phyloP scores from a whole-genome alignment of 1,284 basidiomycete genomes.

The Fistulinella cinereoalba region DNA sequence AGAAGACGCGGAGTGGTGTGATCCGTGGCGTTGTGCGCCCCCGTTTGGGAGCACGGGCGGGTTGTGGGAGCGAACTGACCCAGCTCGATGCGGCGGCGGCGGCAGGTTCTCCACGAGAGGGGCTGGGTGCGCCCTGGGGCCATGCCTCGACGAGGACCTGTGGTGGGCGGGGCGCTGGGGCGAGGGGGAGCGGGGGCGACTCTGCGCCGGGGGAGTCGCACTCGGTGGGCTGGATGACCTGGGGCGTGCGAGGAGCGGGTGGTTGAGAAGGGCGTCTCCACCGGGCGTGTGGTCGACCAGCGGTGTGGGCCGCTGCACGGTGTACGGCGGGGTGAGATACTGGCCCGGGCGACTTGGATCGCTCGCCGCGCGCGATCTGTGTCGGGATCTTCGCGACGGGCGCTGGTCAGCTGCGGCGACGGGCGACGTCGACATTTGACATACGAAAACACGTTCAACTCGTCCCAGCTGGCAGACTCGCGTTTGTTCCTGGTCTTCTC shows the following conservation, averaged over 20 bases:
- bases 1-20: slow-evolving; percentile 12
- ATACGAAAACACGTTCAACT: too few relatives aligned
- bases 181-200: slow-evolving; percentile 11
- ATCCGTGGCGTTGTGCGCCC: slow-evolving; percentile 18
- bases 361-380: slow-evolving; percentile 18
- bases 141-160: slow-evolving; percentile 19
- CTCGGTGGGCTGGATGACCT: too few relatives aligned
- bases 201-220: too few relatives aligned
- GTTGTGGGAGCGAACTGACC: not conserved
- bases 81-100: slow-evolving; percentile 17
- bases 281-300: too few relatives aligned
- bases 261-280: too few relatives aligned
- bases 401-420: too few relatives aligned
- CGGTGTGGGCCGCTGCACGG: slow-evolving; percentile 24
- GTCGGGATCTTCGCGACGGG: too few relatives aligned
- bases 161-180: slow-evolving; percentile 15
- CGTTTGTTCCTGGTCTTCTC: too few relatives aligned
- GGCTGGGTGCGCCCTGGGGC: slow-evolving; percentile 1
- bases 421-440: too few relatives aligned
- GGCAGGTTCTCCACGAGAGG: slow-evolving; percentile 17
- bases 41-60: slow-evolving; percentile 7
- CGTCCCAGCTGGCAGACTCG: too few relatives aligned
- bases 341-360: slow-evolving; percentile 22
- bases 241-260: too few relatives aligned
- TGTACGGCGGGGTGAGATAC: slow-evolving; percentile 23